Evolutionary conservation across 2,329 filamentous ascomycete species (phyloP).

Genomic region (Diaporthe sp.): DNA sequence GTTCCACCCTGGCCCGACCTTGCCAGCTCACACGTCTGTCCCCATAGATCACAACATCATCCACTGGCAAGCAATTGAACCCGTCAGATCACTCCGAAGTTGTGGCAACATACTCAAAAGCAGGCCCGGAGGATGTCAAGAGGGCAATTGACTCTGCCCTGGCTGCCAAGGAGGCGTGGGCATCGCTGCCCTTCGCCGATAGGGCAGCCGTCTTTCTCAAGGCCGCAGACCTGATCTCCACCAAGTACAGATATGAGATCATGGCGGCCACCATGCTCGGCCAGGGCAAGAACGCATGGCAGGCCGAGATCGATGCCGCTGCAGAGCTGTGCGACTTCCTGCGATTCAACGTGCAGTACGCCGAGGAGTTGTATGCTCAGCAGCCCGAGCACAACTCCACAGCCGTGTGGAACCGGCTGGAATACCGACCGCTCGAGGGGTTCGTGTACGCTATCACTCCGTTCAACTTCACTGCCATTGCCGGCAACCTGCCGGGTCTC

Average conservation of each 20-base stretch:
- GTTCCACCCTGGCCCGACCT: neutral
- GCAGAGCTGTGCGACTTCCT: constrained; percentile 95
- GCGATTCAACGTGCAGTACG: constrained; percentile 94
- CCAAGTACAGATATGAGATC: constrained; percentile 95
- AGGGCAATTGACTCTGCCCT: constrained; percentile 87
- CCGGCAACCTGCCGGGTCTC: constrained; percentile 85
- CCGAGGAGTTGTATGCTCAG: constrained; percentile 88
- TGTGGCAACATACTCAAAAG: constrained; percentile 88
- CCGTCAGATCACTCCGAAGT: constrained; percentile 83
- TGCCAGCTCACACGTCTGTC: constrained; percentile 33
- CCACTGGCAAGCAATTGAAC: constrained; percentile 80
- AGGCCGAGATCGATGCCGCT: constrained; percentile 97
- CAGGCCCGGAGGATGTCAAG: constrained; percentile 80
- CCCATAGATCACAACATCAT: constrained; percentile 74
- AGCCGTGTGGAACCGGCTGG: constrained; percentile 91
- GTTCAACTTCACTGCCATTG: constrained; percentile 98
- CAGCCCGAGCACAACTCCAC: constrained; percentile 88
- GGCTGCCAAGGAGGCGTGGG: constrained; percentile 89
- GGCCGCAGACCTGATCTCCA: constrained; percentile 89
- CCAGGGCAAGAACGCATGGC: constrained; percentile 98
- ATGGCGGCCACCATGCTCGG: constrained; percentile 97
- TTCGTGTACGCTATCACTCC: constrained; percentile 96
- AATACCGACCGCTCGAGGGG: constrained; percentile 91
- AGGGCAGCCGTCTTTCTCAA: constrained; percentile 95
- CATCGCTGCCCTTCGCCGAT: constrained; percentile 87